phyloP scores from a whole-genome alignment of 768 basidiomycete species.

The Antrodiella citrinella region DNA sequence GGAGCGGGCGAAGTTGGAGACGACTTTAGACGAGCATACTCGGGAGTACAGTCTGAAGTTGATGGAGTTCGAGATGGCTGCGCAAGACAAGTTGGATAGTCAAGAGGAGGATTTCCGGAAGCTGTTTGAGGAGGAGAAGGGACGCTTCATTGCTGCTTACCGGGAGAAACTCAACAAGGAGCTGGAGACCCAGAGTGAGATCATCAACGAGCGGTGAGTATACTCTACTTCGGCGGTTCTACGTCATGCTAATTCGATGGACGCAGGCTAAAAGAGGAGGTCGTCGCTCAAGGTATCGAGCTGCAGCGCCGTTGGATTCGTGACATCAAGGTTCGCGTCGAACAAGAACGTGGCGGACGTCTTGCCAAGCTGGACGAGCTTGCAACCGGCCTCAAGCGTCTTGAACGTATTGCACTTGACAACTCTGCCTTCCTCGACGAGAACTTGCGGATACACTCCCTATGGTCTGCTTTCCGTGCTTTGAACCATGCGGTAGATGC shows the following conservation, averaged over 20 bases:
- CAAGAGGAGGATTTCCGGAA: constrained; percentile 84
- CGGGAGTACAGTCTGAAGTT: constrained; percentile 76
- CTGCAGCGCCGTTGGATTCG: constrained; percentile 95
- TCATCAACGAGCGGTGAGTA: constrained; percentile 88
- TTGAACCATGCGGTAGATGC: constrained; percentile 57
- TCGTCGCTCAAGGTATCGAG: constrained; percentile 94
- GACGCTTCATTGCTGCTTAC: constrained; percentile 66
- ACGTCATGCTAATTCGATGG: background rate
- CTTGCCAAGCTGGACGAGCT: constrained; percentile 93
- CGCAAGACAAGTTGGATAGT: constrained; percentile 75
- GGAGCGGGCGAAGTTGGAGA: constrained; percentile 60
- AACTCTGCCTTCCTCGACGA: constrained; percentile 89
- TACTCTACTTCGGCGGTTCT: background rate
- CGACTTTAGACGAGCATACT: constrained; percentile 72
- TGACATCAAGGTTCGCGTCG: constrained; percentile 92
- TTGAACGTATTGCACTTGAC: constrained; percentile 86
- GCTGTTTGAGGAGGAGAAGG: constrained; percentile 72
- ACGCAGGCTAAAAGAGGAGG: constrained; percentile 84
- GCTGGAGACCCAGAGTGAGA: constrained; percentile 78
- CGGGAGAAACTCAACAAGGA: constrained; percentile 82
- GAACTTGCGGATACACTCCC: constrained; percentile 82
- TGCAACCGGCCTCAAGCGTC: constrained; percentile 79
- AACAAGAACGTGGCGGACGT: constrained; percentile 92
- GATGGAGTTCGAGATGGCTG: constrained; percentile 76
- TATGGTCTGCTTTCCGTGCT: constrained; percentile 91